phyloP scores from a whole-genome alignment of 805 yeast genomes.

The Starmerella apis region DNA sequence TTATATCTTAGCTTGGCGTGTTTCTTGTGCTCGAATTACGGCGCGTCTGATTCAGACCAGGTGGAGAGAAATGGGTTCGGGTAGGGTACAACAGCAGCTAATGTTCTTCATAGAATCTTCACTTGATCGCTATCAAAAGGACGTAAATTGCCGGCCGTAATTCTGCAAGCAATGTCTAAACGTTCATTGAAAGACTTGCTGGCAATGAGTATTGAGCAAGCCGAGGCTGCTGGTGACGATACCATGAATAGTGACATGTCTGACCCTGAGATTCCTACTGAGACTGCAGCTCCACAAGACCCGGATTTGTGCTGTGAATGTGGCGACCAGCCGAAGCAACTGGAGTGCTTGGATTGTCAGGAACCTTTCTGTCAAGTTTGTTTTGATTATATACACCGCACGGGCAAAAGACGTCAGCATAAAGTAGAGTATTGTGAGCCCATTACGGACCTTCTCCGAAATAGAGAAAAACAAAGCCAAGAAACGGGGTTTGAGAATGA shows the following conservation, averaged over 20 bases:
- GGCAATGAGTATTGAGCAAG: slow-evolving; percentile 26
- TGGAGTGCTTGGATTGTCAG: slow-evolving; percentile 51
- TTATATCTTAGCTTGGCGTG: too few species aligned
- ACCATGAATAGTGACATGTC: not conserved
- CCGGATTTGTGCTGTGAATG: slow-evolving; percentile 52
- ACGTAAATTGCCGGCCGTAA: not conserved
- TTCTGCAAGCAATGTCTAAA: slow-evolving; percentile 14
- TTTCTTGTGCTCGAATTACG: not conserved
- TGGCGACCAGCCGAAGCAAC: slow-evolving; percentile 58
- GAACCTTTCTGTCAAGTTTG: slow-evolving; percentile 64
- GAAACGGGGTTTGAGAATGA: not conserved
- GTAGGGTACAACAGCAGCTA: not conserved
- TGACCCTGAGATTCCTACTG: slow-evolving; percentile 2
- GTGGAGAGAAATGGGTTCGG: not conserved
- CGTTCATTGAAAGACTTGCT: slow-evolving; percentile 28
- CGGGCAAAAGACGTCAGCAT: slow-evolving; percentile 39
- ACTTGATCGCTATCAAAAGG: too few species aligned
- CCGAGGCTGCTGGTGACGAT: slow-evolving; percentile 16
- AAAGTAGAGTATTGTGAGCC: slow-evolving; percentile 22
- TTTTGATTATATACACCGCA: slow-evolving; percentile 55
- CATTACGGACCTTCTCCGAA: not conserved
- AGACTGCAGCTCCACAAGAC: not conserved
- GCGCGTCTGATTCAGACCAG: not conserved
- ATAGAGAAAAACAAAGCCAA: not conserved
- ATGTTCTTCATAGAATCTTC: too few species aligned